These are phyloP conservation scores for Microbotryomycetes sp. DNA, from an alignment of 1,284 basidiomycete genomes.

Conservation along the genomic window DNA sequence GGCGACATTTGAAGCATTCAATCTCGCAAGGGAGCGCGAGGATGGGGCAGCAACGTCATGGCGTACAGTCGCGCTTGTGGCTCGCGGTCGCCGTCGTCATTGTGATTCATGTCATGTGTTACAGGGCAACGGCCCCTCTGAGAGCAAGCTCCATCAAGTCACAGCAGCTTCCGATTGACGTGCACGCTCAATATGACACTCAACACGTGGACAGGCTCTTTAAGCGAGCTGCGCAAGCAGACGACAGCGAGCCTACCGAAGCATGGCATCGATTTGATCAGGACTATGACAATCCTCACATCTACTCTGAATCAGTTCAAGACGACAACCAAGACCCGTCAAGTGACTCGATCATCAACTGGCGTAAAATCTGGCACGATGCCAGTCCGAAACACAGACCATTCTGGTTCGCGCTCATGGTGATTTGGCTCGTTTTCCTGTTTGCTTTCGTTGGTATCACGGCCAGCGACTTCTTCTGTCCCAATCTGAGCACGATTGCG, in stretches of 20 bases:
- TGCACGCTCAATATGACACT: background rate
- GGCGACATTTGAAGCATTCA: too few species aligned
- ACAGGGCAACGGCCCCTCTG: slow-evolving; percentile 2
- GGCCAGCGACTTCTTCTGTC: slow-evolving; percentile 91
- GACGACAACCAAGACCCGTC: background rate
- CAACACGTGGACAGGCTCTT: background rate
- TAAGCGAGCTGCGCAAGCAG: background rate
- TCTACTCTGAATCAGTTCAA: background rate
- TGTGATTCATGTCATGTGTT: slow-evolving; percentile 7
- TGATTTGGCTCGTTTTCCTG: slow-evolving; percentile 72
- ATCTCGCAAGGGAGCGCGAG: too few species aligned
- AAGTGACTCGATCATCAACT: slow-evolving; percentile 24
- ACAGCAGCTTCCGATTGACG: too few species aligned
- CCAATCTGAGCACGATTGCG: slow-evolving; percentile 77
- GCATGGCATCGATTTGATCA: too few species aligned
- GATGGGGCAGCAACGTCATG: too few species aligned
- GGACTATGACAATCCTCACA: background rate
- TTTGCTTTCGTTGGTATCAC: slow-evolving; percentile 81
- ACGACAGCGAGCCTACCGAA: background rate
- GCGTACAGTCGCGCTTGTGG: background rate
- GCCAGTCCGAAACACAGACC: slow-evolving; percentile 45
- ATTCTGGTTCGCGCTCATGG: slow-evolving; percentile 55
- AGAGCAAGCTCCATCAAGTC: background rate
- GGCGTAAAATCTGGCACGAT: slow-evolving; percentile 7
- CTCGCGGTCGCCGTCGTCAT: slow-evolving; percentile 9